Conservation (phyloP, 805 yeast species). For the Naumovozyma castellii region DNA sequence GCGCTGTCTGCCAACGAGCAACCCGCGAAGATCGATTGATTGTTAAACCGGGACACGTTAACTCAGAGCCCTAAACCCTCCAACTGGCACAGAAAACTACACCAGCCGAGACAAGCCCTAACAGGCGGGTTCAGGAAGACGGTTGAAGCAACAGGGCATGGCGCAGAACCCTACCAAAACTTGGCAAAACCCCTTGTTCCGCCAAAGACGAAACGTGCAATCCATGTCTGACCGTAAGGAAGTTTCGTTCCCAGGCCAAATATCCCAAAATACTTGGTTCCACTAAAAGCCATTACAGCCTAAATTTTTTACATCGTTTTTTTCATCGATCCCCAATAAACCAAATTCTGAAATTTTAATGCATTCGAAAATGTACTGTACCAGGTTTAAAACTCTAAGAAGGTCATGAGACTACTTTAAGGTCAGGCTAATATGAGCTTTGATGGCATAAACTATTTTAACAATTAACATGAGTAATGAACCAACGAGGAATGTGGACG, state of each 20-base stretch:
- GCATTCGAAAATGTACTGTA: background rate
- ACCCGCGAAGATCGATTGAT: constrained; percentile 42
- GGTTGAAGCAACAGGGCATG: constrained; percentile 13
- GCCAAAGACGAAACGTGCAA: constrained; percentile 10
- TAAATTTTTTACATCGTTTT: background rate
- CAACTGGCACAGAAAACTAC: too few species aligned
- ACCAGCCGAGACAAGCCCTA: too few species aligned
- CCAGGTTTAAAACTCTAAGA: background rate
- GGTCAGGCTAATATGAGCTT: background rate
- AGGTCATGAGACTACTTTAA: background rate
- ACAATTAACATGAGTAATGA: background rate
- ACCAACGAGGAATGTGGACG: background rate
- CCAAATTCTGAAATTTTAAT: background rate
- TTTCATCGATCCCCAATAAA: too few species aligned
- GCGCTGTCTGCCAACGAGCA: constrained; percentile 26
- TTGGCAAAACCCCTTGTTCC: constrained; percentile 5
- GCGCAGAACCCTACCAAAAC: constrained; percentile 11
- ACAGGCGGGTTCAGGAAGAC: too few species aligned
- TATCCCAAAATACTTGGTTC: constrained; percentile 38
- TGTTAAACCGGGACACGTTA: constrained; percentile 46
- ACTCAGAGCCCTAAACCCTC: too few species aligned
- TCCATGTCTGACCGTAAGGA: constrained; percentile 26
- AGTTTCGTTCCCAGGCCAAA: constrained; percentile 28
- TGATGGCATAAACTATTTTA: background rate
- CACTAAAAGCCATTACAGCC: constrained; percentile 59